Evolutionary conservation across 1,284 basidiomycete species (phyloP).

Genomic region (Ceratobasidium papillatum): DNA sequence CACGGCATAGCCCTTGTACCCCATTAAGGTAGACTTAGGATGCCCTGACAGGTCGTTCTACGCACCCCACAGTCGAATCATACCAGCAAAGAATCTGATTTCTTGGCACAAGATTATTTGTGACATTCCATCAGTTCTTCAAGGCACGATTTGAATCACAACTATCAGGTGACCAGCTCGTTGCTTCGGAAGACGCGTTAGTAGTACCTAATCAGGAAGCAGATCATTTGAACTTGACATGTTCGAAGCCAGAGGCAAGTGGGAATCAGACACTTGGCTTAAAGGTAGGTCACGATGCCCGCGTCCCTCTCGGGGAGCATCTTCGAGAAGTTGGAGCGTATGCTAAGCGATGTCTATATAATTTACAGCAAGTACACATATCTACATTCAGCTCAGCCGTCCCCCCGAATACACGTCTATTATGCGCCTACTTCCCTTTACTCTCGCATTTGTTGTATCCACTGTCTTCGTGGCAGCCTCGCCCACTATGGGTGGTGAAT

Average conservation of each 20-base stretch:
- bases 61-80: no score
- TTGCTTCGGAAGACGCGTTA: neutral
- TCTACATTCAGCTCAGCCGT: neutral
- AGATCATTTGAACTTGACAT: neutral
- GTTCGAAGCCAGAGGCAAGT: neutral
- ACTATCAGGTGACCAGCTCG: neutral
- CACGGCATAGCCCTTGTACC: no score
- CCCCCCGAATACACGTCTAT: neutral
- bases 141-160: neutral
- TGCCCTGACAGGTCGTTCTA: no score
- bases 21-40: no score
- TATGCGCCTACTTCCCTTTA: conserved; percentile 1
- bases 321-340: neutral
- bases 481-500: neutral
- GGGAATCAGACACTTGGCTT: neutral
- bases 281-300: neutral
- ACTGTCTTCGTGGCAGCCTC: neutral
- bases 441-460: neutral
- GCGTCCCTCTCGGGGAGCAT: neutral
- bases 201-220: neutral
- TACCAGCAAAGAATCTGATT: no score
- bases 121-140: neutral
- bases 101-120: no score
- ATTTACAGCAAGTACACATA: neutral
- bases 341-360: neutral